phyloP scores from a whole-genome alignment of 1,139 yeast genomes.

The Yamadazyma oceani region DNA sequence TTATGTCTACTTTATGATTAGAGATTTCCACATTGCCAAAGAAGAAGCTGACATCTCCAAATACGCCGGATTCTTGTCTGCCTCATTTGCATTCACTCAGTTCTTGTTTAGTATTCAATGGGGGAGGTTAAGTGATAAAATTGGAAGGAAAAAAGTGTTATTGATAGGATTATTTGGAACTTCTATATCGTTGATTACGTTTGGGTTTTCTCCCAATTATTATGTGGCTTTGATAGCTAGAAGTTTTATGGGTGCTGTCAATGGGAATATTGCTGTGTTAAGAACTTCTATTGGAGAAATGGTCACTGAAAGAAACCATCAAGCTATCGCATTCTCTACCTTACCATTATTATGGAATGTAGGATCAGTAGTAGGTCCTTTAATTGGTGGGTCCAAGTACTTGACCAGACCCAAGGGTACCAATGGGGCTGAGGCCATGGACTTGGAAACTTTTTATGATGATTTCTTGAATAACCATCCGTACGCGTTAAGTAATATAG shows the following conservation, averaged over 20 bases:
- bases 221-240: slow-evolving; percentile 54
- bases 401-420: slow-evolving; percentile 31
- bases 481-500: slow-evolving; percentile 60
- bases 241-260: slow-evolving; percentile 53
- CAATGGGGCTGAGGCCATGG: slow-evolving; percentile 5
- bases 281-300: slow-evolving; percentile 63
- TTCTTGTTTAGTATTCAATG: slow-evolving; percentile 57
- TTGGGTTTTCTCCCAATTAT: slow-evolving; percentile 54
- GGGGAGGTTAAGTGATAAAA: slow-evolving; percentile 54
- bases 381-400: slow-evolving; percentile 48
- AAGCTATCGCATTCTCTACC: slow-evolving; percentile 60
- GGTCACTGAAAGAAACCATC: slow-evolving; percentile 55
- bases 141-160: slow-evolving; percentile 61
- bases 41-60: slow-evolving; percentile 53
- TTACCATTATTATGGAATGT: slow-evolving; percentile 61
- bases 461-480: slow-evolving; percentile 35
- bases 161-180: slow-evolving; percentile 54
- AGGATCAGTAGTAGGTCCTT: slow-evolving; percentile 51
- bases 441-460: slow-evolving; percentile 9
- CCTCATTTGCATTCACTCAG: slow-evolving; percentile 56
- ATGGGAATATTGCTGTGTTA: slow-evolving; percentile 62
- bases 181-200: slow-evolving; percentile 43
- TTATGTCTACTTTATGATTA: slow-evolving; percentile 62
- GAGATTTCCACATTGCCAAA: slow-evolving; percentile 53
- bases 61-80: slow-evolving; percentile 60